Evolutionary conservation across 768 basidiomycete species (phyloP), one percentile per base, ranked within the genome.

Genomic region (Rhizopogon rudus): DNA sequence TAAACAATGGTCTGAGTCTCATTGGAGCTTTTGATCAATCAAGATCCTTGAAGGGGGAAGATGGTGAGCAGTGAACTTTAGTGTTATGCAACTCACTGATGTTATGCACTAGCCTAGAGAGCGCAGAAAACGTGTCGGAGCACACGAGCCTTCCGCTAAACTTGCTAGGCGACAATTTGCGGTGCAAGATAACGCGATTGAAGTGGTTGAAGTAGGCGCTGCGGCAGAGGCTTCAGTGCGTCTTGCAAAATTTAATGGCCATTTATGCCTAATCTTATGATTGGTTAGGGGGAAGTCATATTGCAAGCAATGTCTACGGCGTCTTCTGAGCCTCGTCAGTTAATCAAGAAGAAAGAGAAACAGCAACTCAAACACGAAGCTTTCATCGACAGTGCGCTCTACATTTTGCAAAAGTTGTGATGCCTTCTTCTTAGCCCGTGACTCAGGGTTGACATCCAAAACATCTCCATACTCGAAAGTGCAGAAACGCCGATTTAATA

Each of bases 401-500:
- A 43, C 17, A 14, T 17, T 39, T 44, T 50, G 22, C 13, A 28
- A 37, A 17, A 10, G n/a, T 3, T 20, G 31, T 25, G 48, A 25
- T 4, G 13, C 33, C 10, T 49, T 25, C 35, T 53, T 52, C 45
- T 37, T 0, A 33, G 17, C 25, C 35, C 51, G 40, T 37, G 2
- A 22, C 35, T 8, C 55, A 84, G 82, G 74, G 6, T 68, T 91
- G 44, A 81, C 78, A 55, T 68, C 74, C 3, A 73, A 75, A 6
- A 71, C 68, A 40, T 70, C 76, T 1, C 82, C 82, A 17, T 83
- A 87, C 64, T 91, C 89, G 0, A 91, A 84, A 68, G 86, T 83
- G 17, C 89, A 91, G 63, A 73, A 71, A 43, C 81, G 88, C 22
- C 82, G 89, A 31, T 62, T 86, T 63, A 90, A 88, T 64, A 82